Base-by-base conservation (phyloP, 768 basidiomycete genomes). In the Pisolithus orientalis region DNA sequence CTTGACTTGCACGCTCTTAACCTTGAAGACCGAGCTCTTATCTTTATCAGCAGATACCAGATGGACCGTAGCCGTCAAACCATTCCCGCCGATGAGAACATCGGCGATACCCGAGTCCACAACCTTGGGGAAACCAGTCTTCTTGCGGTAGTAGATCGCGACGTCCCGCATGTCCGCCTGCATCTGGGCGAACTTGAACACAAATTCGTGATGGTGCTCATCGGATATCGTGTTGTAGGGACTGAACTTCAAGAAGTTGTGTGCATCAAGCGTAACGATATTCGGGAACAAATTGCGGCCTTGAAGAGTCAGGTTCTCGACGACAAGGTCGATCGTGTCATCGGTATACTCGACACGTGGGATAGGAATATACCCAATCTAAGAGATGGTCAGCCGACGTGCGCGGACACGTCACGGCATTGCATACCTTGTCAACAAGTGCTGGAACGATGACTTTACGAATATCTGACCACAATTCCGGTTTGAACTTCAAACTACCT, bases 341-440 rank as follows among this genome's bases (percentile, higher is more conserved):
- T 95, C 92, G 34, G 87, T 86, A 72, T 96, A 98, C 69, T 96
- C 94, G 64, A 94, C 82, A 34, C 93, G 85, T 0, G 95, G 95
- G 57, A 98, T 94, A 6, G 93, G 93, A 50, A 94, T 64, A 60
- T 90, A 87, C 21, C 85, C 86, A 47, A 87, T 74, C 82, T 88
- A 27, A 2, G 25, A 34, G 24, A 25, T 3, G 29, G 40, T 52
- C 14, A 55, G 44, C 11, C 13, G 37, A 32, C 43, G 13, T 13
- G 25, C 8, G 50, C 9, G 39, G 39, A 14, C 28, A 27, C 45
- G 53, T 21, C 21, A 21, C 27, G 29, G 55, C 11, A 57, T 51
- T 53, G 37, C 77, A 49, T 57, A 93, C 84, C 72, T 87, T 77
- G 37, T 87, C 77, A 59, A 94, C 82, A 37, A 95, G 67, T 6